These are phyloP conservation scores for Salix brachista DNA, from an alignment of 345 rosid genomes.

Conservation along the genomic window DNA sequence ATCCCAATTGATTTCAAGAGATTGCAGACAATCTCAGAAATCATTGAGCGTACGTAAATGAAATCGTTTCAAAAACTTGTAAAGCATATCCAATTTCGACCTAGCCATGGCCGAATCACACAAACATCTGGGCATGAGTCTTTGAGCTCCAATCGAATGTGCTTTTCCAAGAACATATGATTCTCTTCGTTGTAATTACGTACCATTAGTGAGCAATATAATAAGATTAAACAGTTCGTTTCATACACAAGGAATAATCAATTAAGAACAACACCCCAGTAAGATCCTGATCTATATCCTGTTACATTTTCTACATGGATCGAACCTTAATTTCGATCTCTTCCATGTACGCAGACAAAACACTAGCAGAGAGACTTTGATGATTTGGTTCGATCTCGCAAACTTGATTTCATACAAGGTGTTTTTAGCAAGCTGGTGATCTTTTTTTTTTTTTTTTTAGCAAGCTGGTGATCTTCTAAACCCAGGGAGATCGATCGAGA, in stretches of 20 bases:
- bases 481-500: background rate
- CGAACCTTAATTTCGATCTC: background rate
- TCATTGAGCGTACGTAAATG: too few relatives aligned
- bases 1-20: background rate
- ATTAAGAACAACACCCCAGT: background rate
- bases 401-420: background rate
- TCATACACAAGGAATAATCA: background rate
- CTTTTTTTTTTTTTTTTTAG: too few relatives aligned
- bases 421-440: background rate
- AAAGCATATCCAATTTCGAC: background rate
- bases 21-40: background rate
- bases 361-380: background rate
- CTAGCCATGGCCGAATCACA: background rate
- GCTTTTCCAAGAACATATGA: background rate
- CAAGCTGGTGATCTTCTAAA: background rate
- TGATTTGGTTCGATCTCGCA: background rate
- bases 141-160: background rate
- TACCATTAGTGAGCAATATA: background rate
- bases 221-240: background rate
- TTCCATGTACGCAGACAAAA: background rate
- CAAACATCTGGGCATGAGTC: background rate
- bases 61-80: too few relatives aligned
- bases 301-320: background rate
- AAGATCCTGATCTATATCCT: background rate
- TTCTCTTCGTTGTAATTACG: background rate